These are phyloP conservation scores for Teunomyces atbi DNA, from an alignment of 805 yeast species.

Conservation along the genomic window DNA sequence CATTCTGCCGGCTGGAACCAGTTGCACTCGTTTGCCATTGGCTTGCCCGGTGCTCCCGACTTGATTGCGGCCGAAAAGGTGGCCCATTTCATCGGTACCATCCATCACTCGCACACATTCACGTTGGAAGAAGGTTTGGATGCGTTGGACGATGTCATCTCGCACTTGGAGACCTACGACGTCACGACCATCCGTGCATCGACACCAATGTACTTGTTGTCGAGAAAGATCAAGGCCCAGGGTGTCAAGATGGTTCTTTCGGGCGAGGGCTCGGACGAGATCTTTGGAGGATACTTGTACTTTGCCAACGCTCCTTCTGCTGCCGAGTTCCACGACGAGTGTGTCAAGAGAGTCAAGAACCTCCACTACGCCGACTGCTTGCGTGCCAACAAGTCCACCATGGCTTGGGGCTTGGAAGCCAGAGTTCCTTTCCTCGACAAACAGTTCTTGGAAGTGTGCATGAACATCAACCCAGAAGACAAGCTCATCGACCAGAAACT, in stretches of 20 bases:
- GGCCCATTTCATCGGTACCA: constrained; percentile 92
- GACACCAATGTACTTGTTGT: constrained; percentile 95
- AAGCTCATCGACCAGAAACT: constrained; percentile 72
- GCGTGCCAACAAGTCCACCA: constrained; percentile 98
- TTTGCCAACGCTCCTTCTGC: constrained; percentile 96
- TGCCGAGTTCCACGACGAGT: constrained; percentile 90
- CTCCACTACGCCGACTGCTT: constrained; percentile 95
- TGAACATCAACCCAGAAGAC: constrained; percentile 93
- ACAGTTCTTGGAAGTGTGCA: constrained; percentile 83
- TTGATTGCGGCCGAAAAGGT: constrained; percentile 93
- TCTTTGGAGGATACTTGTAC: constrained; percentile 97
- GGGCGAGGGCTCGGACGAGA: constrained; percentile 99
- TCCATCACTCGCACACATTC: constrained; percentile 97
- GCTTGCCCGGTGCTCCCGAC: constrained; percentile 98
- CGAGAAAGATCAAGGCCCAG: constrained; percentile 97
- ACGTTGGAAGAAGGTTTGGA: constrained; percentile 96
- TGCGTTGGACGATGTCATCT: constrained; percentile 89
- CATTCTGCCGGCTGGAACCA: constrained; percentile 74
- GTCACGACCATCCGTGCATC: constrained; percentile 99
- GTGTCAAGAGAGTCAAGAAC: constrained; percentile 95
- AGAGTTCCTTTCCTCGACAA: constrained; percentile 98
- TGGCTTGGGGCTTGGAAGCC: constrained; percentile 99
- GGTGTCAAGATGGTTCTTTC: constrained; percentile 99
- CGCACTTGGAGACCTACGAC: constrained; percentile 95
- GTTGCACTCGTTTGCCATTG: constrained; percentile 95